Evolutionary conservation across 78 protist genomes (phyloP), one percentile per base, ranked within the genome.

Genomic region (Bodo saltans): DNA sequence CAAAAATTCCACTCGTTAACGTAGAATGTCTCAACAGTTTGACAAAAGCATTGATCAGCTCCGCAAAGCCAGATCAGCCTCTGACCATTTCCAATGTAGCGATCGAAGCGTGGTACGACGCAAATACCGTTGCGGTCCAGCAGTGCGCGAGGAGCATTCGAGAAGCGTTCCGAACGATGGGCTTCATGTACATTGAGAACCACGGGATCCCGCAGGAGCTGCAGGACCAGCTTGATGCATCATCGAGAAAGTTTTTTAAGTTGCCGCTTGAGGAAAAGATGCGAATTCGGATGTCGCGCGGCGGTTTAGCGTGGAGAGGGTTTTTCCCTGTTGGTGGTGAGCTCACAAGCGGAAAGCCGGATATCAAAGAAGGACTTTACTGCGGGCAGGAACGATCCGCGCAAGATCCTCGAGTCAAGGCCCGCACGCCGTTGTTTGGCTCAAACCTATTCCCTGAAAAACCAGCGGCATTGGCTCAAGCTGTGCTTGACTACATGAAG

Each of bases 141-240:
- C 37, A 70, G 73, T 70, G 73, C 73, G 73, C 11, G 38, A 3
- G 12, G 34, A 29, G 30, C 41, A 12, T 70, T 70, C 82, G 68
- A 30, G 42, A 68, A 4, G 87, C 86, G 32, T 83, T 68, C 37
- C n/a, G 69, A 39, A n/a, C 4, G 21, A 26, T 35, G 12, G 90
- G 90, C 12, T 88, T 88, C 79, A 70, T 88, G 68, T 83, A 79
- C 53, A 42, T 88, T 27, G 35, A 41, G 67, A 29, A 37, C 25
- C 87, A 88, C 42, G 71, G 40, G n/a, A 73, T 88, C 17, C 30
- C 42, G 2, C 37, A 26, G 4, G 83, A 32, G 2, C 80, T 70
- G 60, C 8, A 69, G 72, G 73, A 71, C 42, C 40, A 33, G 78
- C 47, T 88, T 17, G n/a, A 42, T 26, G 21, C 40, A 0, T 42